A percentile compares a stretch with the other conserved stretches of the same genome.
phyloP scores from a whole-genome alignment of 805 yeast genomes.

The Starmerella bombicola region DNA sequence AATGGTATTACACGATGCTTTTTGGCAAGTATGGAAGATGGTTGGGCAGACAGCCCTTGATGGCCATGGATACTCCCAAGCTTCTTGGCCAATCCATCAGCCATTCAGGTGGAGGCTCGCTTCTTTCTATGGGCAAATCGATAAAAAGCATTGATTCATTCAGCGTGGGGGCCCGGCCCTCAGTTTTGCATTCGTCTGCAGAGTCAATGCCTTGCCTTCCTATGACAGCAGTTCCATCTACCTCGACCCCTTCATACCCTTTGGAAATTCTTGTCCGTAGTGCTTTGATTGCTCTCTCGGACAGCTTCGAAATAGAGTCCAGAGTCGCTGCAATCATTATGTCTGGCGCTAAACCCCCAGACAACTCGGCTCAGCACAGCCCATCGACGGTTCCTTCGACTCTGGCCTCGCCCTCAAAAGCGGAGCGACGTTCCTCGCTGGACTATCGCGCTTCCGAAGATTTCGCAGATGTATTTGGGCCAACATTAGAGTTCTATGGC shows the following conservation, averaged over 20 bases:
- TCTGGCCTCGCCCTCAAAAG: background rate
- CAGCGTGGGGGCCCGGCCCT: conserved; percentile 21
- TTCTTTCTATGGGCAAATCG: conserved; percentile 4
- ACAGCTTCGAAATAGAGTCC: conserved; percentile 16
- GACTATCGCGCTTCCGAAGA: background rate
- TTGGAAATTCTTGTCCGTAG: conserved; percentile 19
- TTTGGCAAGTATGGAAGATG: conserved; percentile 37
- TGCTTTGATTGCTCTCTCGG: conserved; percentile 12
- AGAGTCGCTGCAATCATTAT: background rate
- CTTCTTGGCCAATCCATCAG: conserved; percentile 11
- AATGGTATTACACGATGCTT: conserved; percentile 78
- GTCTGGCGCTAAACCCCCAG: background rate
- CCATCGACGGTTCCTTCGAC: background rate
- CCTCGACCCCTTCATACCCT: conserved; percentile 9
- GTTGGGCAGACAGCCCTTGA: conserved; percentile 20
- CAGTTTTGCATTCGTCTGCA: conserved; percentile 12
- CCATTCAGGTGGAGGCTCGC: background rate
- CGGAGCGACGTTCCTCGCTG: background rate
- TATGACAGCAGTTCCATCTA: conserved; percentile 13
- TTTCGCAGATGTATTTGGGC: conserved; percentile 7
- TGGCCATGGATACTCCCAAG: conserved; percentile 2
- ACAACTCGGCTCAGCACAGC: background rate
- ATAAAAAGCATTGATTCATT: conserved; percentile 13
- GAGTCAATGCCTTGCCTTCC: conserved; percentile 12
- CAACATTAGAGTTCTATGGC: conserved; percentile 9